Conservation (phyloP, 1,284 basidiomycete genomes). For the Anthracocystis setariae region DNA sequence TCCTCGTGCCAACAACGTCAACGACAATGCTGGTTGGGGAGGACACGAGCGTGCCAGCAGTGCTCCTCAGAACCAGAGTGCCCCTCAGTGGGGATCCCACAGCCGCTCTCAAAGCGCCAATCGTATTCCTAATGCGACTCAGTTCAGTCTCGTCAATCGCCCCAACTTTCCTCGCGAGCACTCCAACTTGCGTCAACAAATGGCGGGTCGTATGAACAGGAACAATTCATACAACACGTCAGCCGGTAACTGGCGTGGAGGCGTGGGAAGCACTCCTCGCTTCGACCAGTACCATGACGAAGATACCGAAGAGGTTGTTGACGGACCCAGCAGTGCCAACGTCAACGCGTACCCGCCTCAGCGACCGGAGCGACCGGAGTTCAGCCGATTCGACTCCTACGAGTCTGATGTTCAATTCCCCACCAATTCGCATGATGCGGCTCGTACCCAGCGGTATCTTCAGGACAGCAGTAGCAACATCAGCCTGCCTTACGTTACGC, state of each 20-base stretch:
- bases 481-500: conserved; percentile 44
- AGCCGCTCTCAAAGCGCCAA: conserved; percentile 26
- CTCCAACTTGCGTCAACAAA: conserved; percentile 34
- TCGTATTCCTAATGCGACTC: conserved; percentile 20
- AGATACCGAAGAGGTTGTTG: conserved; percentile 1
- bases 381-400: conserved; percentile 37
- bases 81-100: conserved; percentile 9
- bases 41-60: conserved; percentile 24
- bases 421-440: conserved; percentile 31
- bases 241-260: conserved; percentile 15
- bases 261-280: conserved; percentile 31
- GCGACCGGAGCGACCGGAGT: conserved; percentile 13
- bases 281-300: conserved; percentile 24
- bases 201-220: conserved; percentile 18
- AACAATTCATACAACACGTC: conserved; percentile 25
- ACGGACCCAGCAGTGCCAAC: conserved; percentile 9
- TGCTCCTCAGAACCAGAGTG: conserved; percentile 4
- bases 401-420: conserved; percentile 41
- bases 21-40: conserved; percentile 8
- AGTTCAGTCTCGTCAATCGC: conserved; percentile 40
- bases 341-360: conserved; percentile 30
- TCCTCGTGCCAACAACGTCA: conserved; percentile 7
- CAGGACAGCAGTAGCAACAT: conserved; percentile 46
- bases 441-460: conserved; percentile 42
- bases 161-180: conserved; percentile 38